Evolutionary conservation across 345 rosid species (phyloP).

Genomic region (Euclidium syriacum): DNA sequence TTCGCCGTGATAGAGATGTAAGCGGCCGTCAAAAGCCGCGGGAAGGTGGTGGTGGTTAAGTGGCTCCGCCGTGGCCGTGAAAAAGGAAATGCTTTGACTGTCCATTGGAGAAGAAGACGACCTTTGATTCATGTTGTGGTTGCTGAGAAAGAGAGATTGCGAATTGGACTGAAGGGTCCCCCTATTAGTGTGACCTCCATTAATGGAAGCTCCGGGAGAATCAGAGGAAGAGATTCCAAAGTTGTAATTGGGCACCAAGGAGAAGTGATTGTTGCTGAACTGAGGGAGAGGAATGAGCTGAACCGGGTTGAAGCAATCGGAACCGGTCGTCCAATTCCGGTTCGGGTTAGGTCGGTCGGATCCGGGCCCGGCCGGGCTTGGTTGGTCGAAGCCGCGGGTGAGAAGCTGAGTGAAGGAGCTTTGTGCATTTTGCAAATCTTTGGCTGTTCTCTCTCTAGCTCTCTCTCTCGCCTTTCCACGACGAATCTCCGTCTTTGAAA

Average conservation of each 20-base stretch:
- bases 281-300: conserved; percentile 34
- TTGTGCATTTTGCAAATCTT: conserved; percentile 36
- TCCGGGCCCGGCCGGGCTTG: conserved; percentile 26
- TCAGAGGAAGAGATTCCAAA: conserved; percentile 65
- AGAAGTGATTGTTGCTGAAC: conserved; percentile 34
- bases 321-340: conserved; percentile 41
- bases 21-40: conserved; percentile 26
- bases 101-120: conserved; percentile 36
- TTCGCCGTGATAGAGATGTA: conserved; percentile 42
- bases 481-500: conserved; percentile 63
- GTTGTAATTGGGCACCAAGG: conserved; percentile 74
- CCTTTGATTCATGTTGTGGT: conserved; percentile 56
- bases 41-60: conserved; percentile 63
- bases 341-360: conserved; percentile 22
- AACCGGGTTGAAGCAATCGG: conserved; percentile 54
- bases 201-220: conserved; percentile 16
- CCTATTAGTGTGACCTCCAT: conserved; percentile 76
- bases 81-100: conserved; percentile 57
- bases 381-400: conserved; percentile 44
- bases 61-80: conserved; percentile 56
- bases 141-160: conserved; percentile 27
- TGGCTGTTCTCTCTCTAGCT: conserved; percentile 78
- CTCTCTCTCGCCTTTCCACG: conserved; percentile 70
- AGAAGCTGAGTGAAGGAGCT: conserved; percentile 86
- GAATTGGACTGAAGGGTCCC: conserved; percentile 99